Evolutionary conservation across 352 stramenopile genomes (phyloP), one percentile per base, ranked within the genome.

Genomic region (Chrysophaeum taylorii): DNA sequence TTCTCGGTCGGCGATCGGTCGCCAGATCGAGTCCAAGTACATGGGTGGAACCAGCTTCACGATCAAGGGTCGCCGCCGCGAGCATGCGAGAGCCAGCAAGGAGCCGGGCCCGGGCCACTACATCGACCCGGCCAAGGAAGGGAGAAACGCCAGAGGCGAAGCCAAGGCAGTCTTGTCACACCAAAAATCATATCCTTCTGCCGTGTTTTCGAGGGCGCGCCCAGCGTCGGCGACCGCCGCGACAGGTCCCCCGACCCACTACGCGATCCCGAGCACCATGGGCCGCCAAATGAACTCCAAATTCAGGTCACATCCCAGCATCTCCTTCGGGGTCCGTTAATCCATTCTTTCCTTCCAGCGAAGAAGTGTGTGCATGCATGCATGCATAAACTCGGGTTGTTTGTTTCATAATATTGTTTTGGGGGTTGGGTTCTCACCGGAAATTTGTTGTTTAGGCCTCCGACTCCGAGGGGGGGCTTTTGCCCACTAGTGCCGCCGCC

Each of bases 21-120:
- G 27, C 1, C 57, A 66, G 35, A 25, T 66, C 57, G 57, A 66
- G 57, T 66, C 57, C 33, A 66, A 66, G 35, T 66, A 66, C 35
- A 23, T 14, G 1, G 36, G 57, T 36, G 31, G 33, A 15, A 2
- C 41, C 18, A 16, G 4, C 4, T 66, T 45, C 33, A 48, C 57
- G 14, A 66, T 66, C 15, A 1, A n/a, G 9, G 57, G 57, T 25
- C 33, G 57, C 12, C 18, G 33, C 9, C 31, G n/a, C 14, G 36
- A 66, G 33, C 35, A 45, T n/a, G 23, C 18, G 12, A 31, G 4
- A n/a, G 33, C 33, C 31, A 36, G 12, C 33, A 42, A 66, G 57
- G 33, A 66, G 35, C 57, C 57, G 16, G 57, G 57, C 33, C 57
- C 57, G 12, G 57, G 57, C 1, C 57, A 66, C 57, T 66, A 66